A percentile compares a stretch with the other conserved stretches of the same genome.
These are phyloP conservation scores for Calonectria pauciramosa DNA, from an alignment of 2,329 filamentous ascomycete species.

Conservation along the genomic window DNA sequence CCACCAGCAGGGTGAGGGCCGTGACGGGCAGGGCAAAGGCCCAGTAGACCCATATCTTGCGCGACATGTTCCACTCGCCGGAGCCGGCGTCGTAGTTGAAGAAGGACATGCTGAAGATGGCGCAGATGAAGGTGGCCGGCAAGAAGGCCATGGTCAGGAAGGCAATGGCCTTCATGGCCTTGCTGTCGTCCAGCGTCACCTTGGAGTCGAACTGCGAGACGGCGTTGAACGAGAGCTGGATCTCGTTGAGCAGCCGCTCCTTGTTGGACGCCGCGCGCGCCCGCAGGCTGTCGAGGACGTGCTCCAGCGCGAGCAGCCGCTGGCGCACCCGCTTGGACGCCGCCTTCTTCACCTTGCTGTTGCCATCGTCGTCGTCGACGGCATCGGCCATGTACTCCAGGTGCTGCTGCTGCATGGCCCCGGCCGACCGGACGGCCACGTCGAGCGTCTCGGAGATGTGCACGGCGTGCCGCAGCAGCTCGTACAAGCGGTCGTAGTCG, in stretches of 20 bases:
- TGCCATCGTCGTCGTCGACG: not conserved
- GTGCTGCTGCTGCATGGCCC: constrained; percentile 51
- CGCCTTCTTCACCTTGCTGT: constrained; percentile 2
- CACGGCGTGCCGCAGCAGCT: constrained; percentile 59
- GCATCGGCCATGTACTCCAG: constrained; percentile 25
- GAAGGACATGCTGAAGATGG: constrained; percentile 63
- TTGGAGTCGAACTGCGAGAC: constrained; percentile 58
- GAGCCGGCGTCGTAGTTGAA: constrained; percentile 50
- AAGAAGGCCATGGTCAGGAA: constrained; percentile 64
- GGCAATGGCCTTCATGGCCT: constrained; percentile 65
- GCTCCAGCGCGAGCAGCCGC: constrained; percentile 50
- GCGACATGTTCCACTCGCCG: constrained; percentile 46
- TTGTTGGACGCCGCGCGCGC: constrained; percentile 55
- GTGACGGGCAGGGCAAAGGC: constrained; percentile 50
- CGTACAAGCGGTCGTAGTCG: constrained; percentile 54
- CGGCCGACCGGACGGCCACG: constrained; percentile 49
- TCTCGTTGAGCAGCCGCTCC: constrained; percentile 66
- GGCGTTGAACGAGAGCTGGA: constrained; percentile 64
- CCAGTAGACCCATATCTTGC: constrained; percentile 55
- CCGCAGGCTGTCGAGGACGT: constrained; percentile 52
- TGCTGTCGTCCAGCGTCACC: constrained; percentile 60
- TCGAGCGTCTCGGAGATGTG: constrained; percentile 60
- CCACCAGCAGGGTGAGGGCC: constrained; percentile 29
- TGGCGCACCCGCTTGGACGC: constrained; percentile 40
- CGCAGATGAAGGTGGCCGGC: constrained; percentile 64